These are phyloP conservation scores for Glaciozyma martinii DNA, from an alignment of 768 basidiomycete genomes.

Conservation along the genomic window DNA sequence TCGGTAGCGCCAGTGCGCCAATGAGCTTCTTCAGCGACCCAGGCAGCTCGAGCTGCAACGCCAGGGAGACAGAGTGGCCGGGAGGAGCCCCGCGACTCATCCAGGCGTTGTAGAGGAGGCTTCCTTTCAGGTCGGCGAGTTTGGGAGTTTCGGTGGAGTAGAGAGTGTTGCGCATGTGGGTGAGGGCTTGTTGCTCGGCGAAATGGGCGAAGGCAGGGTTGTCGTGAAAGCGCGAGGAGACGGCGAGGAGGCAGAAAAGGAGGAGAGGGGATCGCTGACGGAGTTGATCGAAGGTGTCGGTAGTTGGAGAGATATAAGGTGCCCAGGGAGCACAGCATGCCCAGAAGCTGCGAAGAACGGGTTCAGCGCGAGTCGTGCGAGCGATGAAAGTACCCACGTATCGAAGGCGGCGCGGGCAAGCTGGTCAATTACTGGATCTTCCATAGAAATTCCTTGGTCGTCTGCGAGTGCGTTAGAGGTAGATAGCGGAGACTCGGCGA, in stretches of 20 bases:
- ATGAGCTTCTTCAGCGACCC: constrained; percentile 15
- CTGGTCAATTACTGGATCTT: background rate
- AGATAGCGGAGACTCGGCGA: background rate
- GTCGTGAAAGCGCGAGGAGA: constrained; percentile 15
- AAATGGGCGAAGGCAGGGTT: constrained; percentile 8
- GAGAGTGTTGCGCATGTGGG: constrained; percentile 21
- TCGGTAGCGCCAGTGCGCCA: background rate
- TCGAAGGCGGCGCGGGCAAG: constrained; percentile 20
- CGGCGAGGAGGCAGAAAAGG: constrained; percentile 19
- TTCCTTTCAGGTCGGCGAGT: constrained; percentile 17
- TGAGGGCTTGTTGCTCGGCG: constrained; percentile 2
- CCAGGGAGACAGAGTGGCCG: constrained; percentile 18
- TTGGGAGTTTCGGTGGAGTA: constrained; percentile 8
- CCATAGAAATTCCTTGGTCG: background rate
- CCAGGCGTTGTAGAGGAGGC: constrained; percentile 20
- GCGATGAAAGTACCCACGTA: background rate
- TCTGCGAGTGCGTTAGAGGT: background rate
- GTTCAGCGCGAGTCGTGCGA: too few relatives aligned
- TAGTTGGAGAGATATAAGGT: constrained; percentile 17
- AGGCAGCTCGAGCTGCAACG: constrained; percentile 24
- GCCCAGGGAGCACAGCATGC: constrained; percentile 23
- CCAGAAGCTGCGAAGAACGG: constrained; percentile 20
- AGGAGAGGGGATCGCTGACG: constrained; percentile 13
- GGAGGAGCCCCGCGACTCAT: constrained; percentile 21
- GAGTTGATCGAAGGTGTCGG: constrained; percentile 13